Evolutionary conservation across 1,284 basidiomycete genomes (phyloP), one percentile per base, ranked within the genome.

Genomic region (Papiliotrema fonsecae): DNA sequence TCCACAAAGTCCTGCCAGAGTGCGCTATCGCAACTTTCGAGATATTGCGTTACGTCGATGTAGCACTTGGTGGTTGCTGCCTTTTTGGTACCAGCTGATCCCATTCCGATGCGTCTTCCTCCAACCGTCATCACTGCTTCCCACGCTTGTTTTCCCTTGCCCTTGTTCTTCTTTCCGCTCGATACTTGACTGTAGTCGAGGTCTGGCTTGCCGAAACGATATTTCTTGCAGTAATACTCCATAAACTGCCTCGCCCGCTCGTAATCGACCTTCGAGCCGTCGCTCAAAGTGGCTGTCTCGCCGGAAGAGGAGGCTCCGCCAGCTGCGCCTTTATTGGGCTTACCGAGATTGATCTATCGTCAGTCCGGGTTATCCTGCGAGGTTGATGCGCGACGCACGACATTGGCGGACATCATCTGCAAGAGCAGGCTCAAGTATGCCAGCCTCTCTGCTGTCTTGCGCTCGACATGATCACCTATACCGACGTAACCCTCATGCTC

Each of bases 151-250:
- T 41, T 56, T 56, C 58, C 62, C 51, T 50, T 52, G 55, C 43
- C 69, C 42, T 55, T 69, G 57, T 48, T 53, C 13, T 54, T 51
- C 7, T 40, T 24, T 38, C 55, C 45, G 42, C 41, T 34, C 2
- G 55, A 37, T 9, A 55, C 62, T 27, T 63, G 61, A 38, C 76
- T 70, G 56, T 81, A 86, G 16, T 79, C 76, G 51, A 97, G 75
- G 44, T 91, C 87, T 2, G 92, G 90, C 58, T 82, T 83, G n/a
- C 79, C 78, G 61, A 93, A 93, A 30, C 78, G 77, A 70, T 85
- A 96, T 34, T 83, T 79, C 37, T 83, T 81, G 70, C 91, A 96
- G 68, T 97, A 97, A 66, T 87, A 97, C 60, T 93, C 91, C 84
- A 97, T 92, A 74, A 97, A 97, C 57, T 82, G 83, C 47, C 86